Evolutionary conservation across 2,329 filamentous ascomycete species (phyloP), one percentile per base, ranked within the genome.

Genomic region (Tolypocladium nubicola): DNA sequence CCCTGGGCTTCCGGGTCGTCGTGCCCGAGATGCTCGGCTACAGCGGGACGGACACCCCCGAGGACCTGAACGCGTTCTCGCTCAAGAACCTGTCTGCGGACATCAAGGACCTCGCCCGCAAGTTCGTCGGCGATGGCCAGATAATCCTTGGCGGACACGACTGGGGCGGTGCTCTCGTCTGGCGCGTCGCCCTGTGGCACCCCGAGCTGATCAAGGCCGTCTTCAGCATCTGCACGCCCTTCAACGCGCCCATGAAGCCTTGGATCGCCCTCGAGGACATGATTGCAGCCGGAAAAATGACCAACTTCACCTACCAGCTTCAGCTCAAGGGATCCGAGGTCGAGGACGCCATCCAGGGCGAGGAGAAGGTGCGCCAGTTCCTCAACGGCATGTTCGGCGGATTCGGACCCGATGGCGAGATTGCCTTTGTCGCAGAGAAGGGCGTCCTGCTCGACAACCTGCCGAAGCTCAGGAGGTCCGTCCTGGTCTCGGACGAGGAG

Each of bases 81-180:
- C 76, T 84, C 68, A 94, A 90, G 75, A 83, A 79, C 61, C 82
- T 88, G 59, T 80, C 87, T 21, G 82, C 85, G 56, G 90, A 96
- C 67, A 80, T 97, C 62, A 86, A 84, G 26, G 85, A 84, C 60
- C 79, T 97, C 30, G 84, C 87, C 8, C 75, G 74, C 59, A 79
- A 86, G 61, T 73, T 77, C 56, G 73, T 75, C 35, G 72, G 76
- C 56, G 56, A 75, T 70, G 68, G 68, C 10, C 74, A 74, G 57
- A 87, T 96, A 66, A 86, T 97, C 57, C 80, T 97, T 16, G 90
- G 91, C 53, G 93, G 91, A 9, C 93, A 97, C 74, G 93, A 97
- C 73, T 97, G 93, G 89, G 93, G 93, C 70, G 91, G 89, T 64
- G 78, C 80, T 3, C 77, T 92, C 35, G 86, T 87, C 56, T 95